A percentile compares a stretch with the other conserved stretches of the same genome.
phyloP scores from a whole-genome alignment of 352 stramenopile genomes.

The Bremia lactucae region DNA sequence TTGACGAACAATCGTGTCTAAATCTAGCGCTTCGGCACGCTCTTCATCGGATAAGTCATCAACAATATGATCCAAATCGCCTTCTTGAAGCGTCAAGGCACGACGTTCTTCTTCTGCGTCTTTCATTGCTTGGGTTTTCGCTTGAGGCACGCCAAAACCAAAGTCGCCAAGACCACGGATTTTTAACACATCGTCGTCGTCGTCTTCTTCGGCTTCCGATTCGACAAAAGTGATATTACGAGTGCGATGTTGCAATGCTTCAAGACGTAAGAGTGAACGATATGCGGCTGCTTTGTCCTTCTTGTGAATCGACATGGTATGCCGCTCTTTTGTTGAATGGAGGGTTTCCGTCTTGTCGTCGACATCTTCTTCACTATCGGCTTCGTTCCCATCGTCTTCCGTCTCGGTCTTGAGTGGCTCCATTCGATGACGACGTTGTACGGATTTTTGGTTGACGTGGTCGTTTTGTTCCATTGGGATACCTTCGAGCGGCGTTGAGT shows the following conservation, averaged over 20 bases:
- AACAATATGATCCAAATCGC: conserved; percentile 78
- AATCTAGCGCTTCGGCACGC: conserved; percentile 41
- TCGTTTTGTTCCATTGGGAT: background rate
- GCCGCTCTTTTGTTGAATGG: background rate
- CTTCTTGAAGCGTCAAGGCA: conserved; percentile 59
- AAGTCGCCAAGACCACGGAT: conserved; percentile 77
- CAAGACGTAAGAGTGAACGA: conserved; percentile 47
- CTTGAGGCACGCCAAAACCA: conserved; percentile 69
- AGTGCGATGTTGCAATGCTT: conserved; percentile 41
- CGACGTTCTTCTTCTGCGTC: conserved; percentile 70
- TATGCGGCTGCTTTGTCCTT: conserved; percentile 62
- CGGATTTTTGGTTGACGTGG: conserved; percentile 7
- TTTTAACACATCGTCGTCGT: conserved; percentile 75
- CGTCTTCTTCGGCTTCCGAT: conserved; percentile 77
- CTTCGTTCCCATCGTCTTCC: conserved; percentile 48
- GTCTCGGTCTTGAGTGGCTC: conserved; percentile 23
- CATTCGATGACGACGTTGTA: conserved; percentile 35
- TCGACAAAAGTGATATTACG: conserved; percentile 61
- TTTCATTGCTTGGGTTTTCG: conserved; percentile 56
- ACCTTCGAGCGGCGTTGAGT: background rate
- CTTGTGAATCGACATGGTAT: background rate
- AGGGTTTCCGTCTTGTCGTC: conserved; percentile 13
- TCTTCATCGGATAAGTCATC: conserved; percentile 82
- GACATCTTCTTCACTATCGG: conserved; percentile 46
- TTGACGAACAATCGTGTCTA: conserved; percentile 66